Conservation (phyloP, 108 stramenopile genomes). For the Thalassiosira profunda region DNA sequence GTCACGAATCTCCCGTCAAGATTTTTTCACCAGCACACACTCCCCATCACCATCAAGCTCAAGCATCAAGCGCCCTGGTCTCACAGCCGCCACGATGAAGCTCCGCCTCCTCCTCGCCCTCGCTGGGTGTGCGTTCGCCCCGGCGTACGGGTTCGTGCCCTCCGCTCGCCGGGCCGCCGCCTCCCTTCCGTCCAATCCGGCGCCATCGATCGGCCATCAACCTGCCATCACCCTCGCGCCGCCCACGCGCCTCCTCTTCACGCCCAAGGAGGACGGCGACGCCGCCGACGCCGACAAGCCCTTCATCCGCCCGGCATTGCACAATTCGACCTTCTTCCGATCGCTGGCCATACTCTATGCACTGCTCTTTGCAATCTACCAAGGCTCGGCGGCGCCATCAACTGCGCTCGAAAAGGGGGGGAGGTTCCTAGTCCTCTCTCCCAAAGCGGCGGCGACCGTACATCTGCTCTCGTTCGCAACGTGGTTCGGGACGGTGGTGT, state of each 20-base stretch:
- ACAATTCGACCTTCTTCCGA: conserved; percentile 45
- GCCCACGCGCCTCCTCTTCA: background rate
- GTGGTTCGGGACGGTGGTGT: conserved; percentile 77
- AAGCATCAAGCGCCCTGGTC: too few species aligned
- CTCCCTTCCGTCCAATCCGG: too few species aligned
- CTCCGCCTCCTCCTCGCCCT: too few species aligned
- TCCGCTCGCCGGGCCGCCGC: too few species aligned
- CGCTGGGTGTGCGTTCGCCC: too few species aligned
- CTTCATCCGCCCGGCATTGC: conserved; percentile 43
- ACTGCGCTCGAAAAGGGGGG: conserved; percentile 22
- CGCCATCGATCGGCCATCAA: too few species aligned
- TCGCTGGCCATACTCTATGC: conserved; percentile 27
- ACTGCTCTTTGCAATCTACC: conserved; percentile 37
- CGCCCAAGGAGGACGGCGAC: conserved; percentile 12
- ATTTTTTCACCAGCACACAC: too few species aligned
- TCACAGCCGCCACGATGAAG: too few species aligned
- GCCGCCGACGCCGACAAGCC: conserved; percentile 8
- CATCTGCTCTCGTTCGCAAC: conserved; percentile 70
- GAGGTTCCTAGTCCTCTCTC: conserved; percentile 26
- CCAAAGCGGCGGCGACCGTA: conserved; percentile 51
- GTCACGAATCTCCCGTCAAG: too few species aligned
- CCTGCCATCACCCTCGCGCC: too few species aligned
- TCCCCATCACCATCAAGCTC: too few species aligned
- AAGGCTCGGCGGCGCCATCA: conserved; percentile 20
- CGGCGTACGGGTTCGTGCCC: too few species aligned